Evolutionary conservation across 2,329 filamentous ascomycete species (phyloP).

Genomic region (Cytospora mali): DNA sequence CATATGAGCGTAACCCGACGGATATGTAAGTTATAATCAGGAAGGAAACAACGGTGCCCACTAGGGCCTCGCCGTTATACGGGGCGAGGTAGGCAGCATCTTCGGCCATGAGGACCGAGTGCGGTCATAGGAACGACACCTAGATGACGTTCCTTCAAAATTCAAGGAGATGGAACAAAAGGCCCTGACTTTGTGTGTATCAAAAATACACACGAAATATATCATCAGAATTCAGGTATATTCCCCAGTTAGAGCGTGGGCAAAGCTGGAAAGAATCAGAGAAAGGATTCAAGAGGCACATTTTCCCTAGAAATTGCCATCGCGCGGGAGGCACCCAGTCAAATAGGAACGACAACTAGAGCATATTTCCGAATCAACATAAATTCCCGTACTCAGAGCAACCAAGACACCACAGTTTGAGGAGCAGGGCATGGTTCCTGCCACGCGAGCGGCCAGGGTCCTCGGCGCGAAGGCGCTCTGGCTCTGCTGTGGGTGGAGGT

Average conservation of each 20-base stretch:
- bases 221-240: too few relatives aligned
- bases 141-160: neutral
- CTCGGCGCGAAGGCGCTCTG: constrained; percentile 1
- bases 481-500: constrained; percentile 4
- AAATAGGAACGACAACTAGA: neutral
- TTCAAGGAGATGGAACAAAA: neutral
- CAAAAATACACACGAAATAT: neutral
- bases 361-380: neutral
- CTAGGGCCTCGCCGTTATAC: constrained; percentile 43
- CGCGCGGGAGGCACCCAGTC: constrained; percentile 9
- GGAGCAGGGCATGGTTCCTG: constrained; percentile 6
- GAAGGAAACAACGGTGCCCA: constrained; percentile 42
- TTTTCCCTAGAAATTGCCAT: neutral
- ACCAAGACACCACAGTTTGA: too few relatives aligned
- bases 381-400: too few relatives aligned
- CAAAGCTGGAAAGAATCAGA: neutral
- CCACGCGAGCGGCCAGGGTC: constrained; percentile 8
- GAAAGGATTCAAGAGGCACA: neutral
- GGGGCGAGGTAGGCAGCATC: constrained; percentile 39
- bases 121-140: constrained; percentile 12
- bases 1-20: constrained; percentile 48
- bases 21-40: constrained; percentile 47
- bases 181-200: neutral
- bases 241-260: neutral
- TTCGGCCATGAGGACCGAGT: constrained; percentile 36